Base-by-base conservation (phyloP, 2,329 filamentous ascomycete genomes). In the Aspergillus sp. region DNA sequence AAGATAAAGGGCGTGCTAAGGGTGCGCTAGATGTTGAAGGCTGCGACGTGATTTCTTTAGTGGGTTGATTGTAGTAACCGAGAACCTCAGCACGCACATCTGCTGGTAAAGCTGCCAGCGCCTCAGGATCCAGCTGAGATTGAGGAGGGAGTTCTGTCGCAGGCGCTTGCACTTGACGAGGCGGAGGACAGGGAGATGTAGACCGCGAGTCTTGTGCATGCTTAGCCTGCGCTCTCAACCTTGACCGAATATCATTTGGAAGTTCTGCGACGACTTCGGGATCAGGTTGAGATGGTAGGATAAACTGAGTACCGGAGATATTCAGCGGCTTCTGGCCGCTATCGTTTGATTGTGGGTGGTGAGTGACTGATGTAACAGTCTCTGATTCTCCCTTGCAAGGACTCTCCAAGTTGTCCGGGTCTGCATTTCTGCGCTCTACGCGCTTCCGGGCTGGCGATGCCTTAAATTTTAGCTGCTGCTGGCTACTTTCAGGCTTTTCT, bases 11-110 rank as follows among this genome's bases (percentile, higher is more conserved):
- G 58, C 39, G 74, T 63, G 47, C 77, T 72, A 37, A 80, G 69
- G 35, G 75, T 59, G 75, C 6, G 80, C 80, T 0, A 80, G 75
- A 2, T 67, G 10, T 57, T 35, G 56, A 63, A 55, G 60, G 53
- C 30, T 55, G 59, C 60, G 33, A 53, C 7, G 45, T 10, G 20
- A 55, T 54, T 41, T 54, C 60, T 60, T 45, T 46, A 9, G 60
- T 47, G 51, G 67, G 46, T 64, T 65, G 54, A 50, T 66, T 54
- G 57, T 95, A 95, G 30, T 85, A 83, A 2, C 80, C 83, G 7
- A 96, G 69, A 0, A 97, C 75, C 66, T 97, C 93, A 1, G 83
- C 81, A 53, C 90, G 87, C 63, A 98, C 82, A 52, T 95, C 89
- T 33, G 86, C 83, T 0, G 93, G 93, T 1, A 98, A 74, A 1